Conservation (phyloP, 441 rosid genomes). For the Gossypium gossypioides region DNA sequence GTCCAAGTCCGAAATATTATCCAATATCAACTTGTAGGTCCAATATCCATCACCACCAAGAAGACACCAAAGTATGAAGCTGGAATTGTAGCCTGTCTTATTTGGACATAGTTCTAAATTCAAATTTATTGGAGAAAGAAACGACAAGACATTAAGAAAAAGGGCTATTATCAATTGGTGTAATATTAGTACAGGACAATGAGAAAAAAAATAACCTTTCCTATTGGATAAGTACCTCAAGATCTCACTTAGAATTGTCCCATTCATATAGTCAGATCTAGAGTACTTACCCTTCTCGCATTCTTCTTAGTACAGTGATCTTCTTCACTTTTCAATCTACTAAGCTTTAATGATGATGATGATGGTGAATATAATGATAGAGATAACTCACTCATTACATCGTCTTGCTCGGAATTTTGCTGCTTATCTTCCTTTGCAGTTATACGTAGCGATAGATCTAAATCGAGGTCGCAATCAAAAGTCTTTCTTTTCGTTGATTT, state of each 20-base stretch:
- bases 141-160: background rate
- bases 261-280: slow-evolving; percentile 90
- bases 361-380: slow-evolving; percentile 45
- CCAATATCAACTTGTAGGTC: too few species aligned
- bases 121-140: background rate
- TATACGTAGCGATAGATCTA: slow-evolving; percentile 54
- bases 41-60: too few species aligned
- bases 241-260: slow-evolving; percentile 83
- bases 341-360: slow-evolving; percentile 27
- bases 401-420: slow-evolving; percentile 20
- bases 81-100: background rate
- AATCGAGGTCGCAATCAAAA: slow-evolving; percentile 33
- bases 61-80: background rate
- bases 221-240: slow-evolving; percentile 60
- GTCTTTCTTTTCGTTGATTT: slow-evolving; percentile 40
- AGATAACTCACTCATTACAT: slow-evolving; percentile 43
- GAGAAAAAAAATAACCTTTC: background rate
- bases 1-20: too few species aligned
- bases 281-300: slow-evolving; percentile 61
- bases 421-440: slow-evolving; percentile 2
- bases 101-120: background rate
- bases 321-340: slow-evolving; percentile 31
- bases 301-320: slow-evolving; percentile 13
- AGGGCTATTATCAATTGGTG: background rate
- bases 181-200: background rate